A percentile compares a stretch with the other conserved stretches of the same genome.
phyloP scores from a whole-genome alignment of 352 stramenopile genomes.

The Vaucheria bursata region DNA sequence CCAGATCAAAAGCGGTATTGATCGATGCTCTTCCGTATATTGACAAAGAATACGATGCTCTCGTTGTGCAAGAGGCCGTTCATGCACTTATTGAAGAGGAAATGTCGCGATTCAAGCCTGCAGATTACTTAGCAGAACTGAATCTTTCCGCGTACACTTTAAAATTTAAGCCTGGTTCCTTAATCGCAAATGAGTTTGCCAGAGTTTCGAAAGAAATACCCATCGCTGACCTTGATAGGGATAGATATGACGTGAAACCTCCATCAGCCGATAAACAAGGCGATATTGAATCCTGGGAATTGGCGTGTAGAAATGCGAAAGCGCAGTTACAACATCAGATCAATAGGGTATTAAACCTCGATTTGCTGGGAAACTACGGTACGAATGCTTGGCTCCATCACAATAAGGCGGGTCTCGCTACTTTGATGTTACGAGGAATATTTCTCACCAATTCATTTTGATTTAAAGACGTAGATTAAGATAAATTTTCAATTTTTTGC shows the following conservation, averaged over 20 bases:
- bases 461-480: not conserved
- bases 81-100: constrained; percentile 45
- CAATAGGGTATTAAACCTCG: constrained; percentile 46
- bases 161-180: constrained; percentile 15
- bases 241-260: constrained; percentile 38
- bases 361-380: constrained; percentile 45
- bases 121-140: constrained; percentile 32
- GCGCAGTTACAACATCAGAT: constrained; percentile 45
- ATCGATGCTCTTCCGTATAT: constrained; percentile 43
- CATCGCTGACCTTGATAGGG: constrained; percentile 32
- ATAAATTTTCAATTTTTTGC: not conserved
- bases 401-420: constrained; percentile 28
- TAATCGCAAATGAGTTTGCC: constrained; percentile 39
- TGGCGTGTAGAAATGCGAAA: constrained; percentile 30
- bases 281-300: constrained; percentile 38
- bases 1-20: no score
- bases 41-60: constrained; percentile 46
- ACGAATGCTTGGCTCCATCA: constrained; percentile 40
- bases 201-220: constrained; percentile 16
- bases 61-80: constrained; percentile 33
- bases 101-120: constrained; percentile 42
- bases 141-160: not conserved
- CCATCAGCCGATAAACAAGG: constrained; percentile 15
- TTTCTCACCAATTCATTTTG: not conserved
- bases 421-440: not conserved